Evolutionary conservation across 805 yeast genomes (phyloP), one percentile per base, ranked within the genome.

Genomic region (Monosporozyma siamensis): DNA sequence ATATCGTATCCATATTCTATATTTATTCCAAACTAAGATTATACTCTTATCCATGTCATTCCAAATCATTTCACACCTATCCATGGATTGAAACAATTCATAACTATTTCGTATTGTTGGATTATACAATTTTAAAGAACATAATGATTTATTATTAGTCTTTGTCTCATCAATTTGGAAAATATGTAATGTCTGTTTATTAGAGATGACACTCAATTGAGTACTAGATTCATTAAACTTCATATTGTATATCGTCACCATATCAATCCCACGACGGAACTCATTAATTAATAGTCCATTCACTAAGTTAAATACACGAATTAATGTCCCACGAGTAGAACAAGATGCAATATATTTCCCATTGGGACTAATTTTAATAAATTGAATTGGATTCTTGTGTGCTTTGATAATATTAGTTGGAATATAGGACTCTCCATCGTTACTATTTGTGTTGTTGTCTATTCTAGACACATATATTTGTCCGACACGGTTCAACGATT

Each of bases 261-360:
- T 72, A 60, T 92, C 97, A 17, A 89, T 59, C 0, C 98, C 98
- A 40, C 98, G 70, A 51, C 97, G 70, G 54, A 89, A 89, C 58
- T 87, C 96, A 55, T 74, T 81, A n/a, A 86, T 54, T 40, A 86
- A 65, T 1, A 82, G 71, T 22, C 94, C 82, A 38, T 51, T 61
- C 17, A 53, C 49, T 0, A 85, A 78, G 27, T 80, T 68, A 55
- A 89, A 92, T 3, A 92, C 81, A 36, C 97, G 67, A 3, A 90
- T 77, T 18, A 92, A 78, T 0, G 97, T 92, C 2, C 98, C 98
- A 55, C 86, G 85, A 27, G 73, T 77, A 0, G 95, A 85, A 5
- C 96, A 87, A 0, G 97, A 85, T 0, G 97, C 96, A 36, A 90
- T 69, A 48, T 85, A 66, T 2, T 76, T 69, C 0, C 97, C 97